Percentiles rank a stretch among this genome's conserved stretches.
These are phyloP conservation scores for Porodaedalea pini DNA, from an alignment of 1,284 basidiomycete species.

Conservation along the genomic window DNA sequence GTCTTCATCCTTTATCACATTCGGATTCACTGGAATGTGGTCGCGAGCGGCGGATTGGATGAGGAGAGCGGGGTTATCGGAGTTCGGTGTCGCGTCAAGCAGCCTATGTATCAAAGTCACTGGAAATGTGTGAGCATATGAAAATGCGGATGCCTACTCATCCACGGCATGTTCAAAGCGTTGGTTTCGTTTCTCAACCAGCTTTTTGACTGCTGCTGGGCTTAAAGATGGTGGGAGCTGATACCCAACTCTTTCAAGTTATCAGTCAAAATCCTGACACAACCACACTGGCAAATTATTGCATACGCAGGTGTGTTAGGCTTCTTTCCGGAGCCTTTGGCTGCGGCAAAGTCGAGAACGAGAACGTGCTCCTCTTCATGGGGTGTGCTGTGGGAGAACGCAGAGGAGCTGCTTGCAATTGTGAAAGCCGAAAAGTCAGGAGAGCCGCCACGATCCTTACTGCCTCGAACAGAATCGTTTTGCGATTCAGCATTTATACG, in stretches of 20 bases:
- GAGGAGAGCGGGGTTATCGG: constrained; percentile 59
- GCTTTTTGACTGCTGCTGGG: constrained; percentile 59
- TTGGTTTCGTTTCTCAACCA: constrained; percentile 71
- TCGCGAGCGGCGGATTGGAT: constrained; percentile 64
- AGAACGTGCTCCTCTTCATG: constrained; percentile 61
- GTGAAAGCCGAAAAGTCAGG: constrained; percentile 40
- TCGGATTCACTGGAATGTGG: constrained; percentile 63
- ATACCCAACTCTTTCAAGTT: constrained; percentile 36
- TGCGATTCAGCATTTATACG: constrained; percentile 49
- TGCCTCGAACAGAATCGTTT: constrained; percentile 19
- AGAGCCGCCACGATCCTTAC: constrained; percentile 27
- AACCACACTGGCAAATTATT: background rate
- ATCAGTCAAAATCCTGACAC: background rate
- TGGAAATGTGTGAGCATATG: background rate
- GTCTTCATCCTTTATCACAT: constrained; percentile 5
- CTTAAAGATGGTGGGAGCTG: constrained; percentile 49
- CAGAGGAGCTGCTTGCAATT: constrained; percentile 3
- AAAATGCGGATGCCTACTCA: constrained; percentile 46
- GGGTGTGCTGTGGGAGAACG: constrained; percentile 17
- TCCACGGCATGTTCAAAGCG: constrained; percentile 67
- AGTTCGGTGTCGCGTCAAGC: constrained; percentile 48
- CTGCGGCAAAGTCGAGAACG: constrained; percentile 70
- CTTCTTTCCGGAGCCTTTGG: constrained; percentile 41
- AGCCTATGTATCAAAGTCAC: constrained; percentile 42
- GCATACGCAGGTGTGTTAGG: constrained; percentile 29